Conservation (phyloP, 2,329 filamentous ascomycete genomes). For the Colletotrichum melonis region DNA sequence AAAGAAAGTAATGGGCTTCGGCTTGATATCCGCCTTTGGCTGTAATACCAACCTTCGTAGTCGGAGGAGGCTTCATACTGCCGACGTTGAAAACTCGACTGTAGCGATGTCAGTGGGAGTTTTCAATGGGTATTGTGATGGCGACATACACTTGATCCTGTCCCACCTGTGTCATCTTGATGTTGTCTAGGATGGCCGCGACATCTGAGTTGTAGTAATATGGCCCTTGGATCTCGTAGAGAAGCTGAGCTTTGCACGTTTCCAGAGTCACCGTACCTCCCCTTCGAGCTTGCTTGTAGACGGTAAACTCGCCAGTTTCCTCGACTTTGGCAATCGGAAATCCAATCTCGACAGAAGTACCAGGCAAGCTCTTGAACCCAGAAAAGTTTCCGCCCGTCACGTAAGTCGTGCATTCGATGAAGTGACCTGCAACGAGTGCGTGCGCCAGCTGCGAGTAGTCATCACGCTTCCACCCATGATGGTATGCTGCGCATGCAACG, state of each 20-base stretch:
- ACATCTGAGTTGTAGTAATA: conserved; percentile 58
- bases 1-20: conserved; percentile 56
- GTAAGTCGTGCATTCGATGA: conserved; percentile 64
- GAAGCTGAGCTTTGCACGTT: conserved; percentile 50
- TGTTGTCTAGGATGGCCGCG: conserved; percentile 49
- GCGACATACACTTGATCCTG: conserved; percentile 39
- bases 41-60: conserved; percentile 55
- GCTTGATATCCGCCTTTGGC: conserved; percentile 57
- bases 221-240: conserved; percentile 59
- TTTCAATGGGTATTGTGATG: too few relatives aligned
- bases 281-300: conserved; percentile 41
- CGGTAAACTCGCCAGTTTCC: conserved; percentile 54
- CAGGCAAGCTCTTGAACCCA: conserved; percentile 49
- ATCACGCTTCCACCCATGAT: conserved; percentile 58
- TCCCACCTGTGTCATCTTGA: conserved; percentile 58
- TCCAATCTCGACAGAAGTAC: conserved; percentile 47
- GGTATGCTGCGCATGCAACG: conserved; percentile 63
- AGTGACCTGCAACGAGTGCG: conserved; percentile 57
- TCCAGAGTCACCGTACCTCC: conserved; percentile 50
- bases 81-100: conserved; percentile 37
- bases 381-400: conserved; percentile 64
- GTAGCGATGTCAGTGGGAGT: background rate
- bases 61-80: conserved; percentile 45
- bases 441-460: conserved; percentile 59
- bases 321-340: conserved; percentile 63